Conservation (phyloP, 1,139 yeast genomes). For the Candida sp. region DNA sequence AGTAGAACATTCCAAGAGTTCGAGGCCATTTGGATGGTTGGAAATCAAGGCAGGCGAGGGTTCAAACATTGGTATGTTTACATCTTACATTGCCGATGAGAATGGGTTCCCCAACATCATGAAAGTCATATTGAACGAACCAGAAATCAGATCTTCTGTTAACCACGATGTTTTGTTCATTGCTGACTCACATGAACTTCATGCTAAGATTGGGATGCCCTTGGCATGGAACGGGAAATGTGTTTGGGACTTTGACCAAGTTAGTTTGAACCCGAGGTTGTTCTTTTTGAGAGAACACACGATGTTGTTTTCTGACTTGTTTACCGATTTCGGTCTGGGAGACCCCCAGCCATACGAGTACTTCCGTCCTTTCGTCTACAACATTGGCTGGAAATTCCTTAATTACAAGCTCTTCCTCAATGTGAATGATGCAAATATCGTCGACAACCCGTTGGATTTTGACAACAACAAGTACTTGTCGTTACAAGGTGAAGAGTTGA, state of each 20-base stretch:
- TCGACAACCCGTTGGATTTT: slow-evolving; percentile 86
- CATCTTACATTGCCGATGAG: slow-evolving; percentile 54
- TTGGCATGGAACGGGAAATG: slow-evolving; percentile 82
- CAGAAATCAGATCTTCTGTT: slow-evolving; percentile 81
- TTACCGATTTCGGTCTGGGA: slow-evolving; percentile 80
- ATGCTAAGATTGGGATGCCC: slow-evolving; percentile 70
- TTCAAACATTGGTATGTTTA: slow-evolving; percentile 50
- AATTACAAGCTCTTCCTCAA: slow-evolving; percentile 71
- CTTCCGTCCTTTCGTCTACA: slow-evolving; percentile 73
- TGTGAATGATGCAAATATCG: slow-evolving; percentile 85
- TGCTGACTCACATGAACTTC: slow-evolving; percentile 62
- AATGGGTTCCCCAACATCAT: slow-evolving; percentile 66
- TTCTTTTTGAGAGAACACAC: slow-evolving; percentile 88
- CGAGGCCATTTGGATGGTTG: slow-evolving; percentile 89
- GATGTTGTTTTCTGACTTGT: slow-evolving; percentile 71
- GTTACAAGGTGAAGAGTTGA: slow-evolving; percentile 67
- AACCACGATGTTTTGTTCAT: slow-evolving; percentile 81
- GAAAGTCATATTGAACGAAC: slow-evolving; percentile 50
- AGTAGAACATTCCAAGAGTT: slow-evolving; percentile 11
- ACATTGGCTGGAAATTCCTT: slow-evolving; percentile 59
- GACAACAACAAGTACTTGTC: slow-evolving; percentile 79
- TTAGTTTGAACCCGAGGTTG: slow-evolving; percentile 56
- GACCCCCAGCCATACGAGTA: slow-evolving; percentile 74
- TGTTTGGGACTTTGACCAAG: slow-evolving; percentile 64
- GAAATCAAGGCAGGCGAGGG: slow-evolving; percentile 67